Evolutionary conservation across 2,329 filamentous ascomycete species (phyloP).

Genomic region (Botrytis aclada): DNA sequence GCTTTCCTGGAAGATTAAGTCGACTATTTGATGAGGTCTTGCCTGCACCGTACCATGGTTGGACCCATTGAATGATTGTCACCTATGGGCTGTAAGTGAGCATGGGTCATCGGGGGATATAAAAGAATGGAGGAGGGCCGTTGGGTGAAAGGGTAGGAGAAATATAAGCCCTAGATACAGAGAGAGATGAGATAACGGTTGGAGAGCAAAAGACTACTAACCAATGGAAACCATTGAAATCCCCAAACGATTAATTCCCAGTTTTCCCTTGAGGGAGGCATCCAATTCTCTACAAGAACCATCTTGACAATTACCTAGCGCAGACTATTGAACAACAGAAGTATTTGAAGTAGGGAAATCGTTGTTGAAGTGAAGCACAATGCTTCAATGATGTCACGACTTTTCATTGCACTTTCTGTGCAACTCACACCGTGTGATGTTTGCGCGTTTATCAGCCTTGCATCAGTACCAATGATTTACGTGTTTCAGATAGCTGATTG

Average conservation of each 20-base stretch:
- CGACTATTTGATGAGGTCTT: constrained; percentile 76
- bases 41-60: constrained; percentile 84
- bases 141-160: not conserved
- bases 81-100: constrained; percentile 49
- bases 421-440: not conserved
- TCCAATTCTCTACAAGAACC: constrained; percentile 35
- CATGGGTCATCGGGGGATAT: not conserved
- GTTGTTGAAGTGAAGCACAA: not conserved
- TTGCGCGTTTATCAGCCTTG: constrained; percentile 1
- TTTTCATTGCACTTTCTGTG: constrained; percentile 1
- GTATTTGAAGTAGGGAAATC: not conserved
- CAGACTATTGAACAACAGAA: not conserved
- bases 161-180: not conserved
- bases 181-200: not conserved
- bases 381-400: constrained; percentile 24
- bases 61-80: constrained; percentile 67
- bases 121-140: not conserved
- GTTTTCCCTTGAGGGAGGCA: constrained; percentile 58
- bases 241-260: constrained; percentile 51
- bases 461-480: not conserved
- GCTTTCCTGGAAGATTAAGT: constrained; percentile 83
- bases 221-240: constrained; percentile 50
- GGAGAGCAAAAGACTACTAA: constrained; percentile 37
- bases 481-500: not conserved
- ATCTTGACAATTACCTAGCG: constrained; percentile 21